Evolutionary conservation across 2,329 filamentous ascomycete genomes (phyloP), one percentile per base, ranked within the genome.

Genomic region (Clonostachys solani): DNA sequence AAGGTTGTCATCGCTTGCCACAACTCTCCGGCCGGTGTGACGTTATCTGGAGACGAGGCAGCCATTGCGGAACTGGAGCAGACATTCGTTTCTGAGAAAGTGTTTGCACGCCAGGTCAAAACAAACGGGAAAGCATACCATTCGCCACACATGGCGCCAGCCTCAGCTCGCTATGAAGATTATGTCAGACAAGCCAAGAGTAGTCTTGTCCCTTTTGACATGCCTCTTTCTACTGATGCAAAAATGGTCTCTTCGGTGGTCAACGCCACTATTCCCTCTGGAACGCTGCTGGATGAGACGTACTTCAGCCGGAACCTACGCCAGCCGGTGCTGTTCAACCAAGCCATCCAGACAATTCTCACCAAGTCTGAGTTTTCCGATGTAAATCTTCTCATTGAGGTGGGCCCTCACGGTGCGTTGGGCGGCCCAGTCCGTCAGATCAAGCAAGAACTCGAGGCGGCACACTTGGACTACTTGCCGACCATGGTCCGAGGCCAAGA

Each of bases 191-290:
- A 38, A 12, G 36, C 15, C 10, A 38, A 38, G 17, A 18, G 15
- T 7, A n/a, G 15, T n/a, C 15, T 12, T 38, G 36, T 38, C 8
- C 36, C 36, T n/a, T 38, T 29, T 29, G 23, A 29, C 23, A 29
- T 29, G 23, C 8, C 23, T 29, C 23, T 29, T 10, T 29, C 23
- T 29, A 64, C 63, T 19, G 68, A 78, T 16, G 64, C 67, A 13
- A 49, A 56, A 15, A 54, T 59, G 5, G 61, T 74, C 13, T 53
- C 45, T 16, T 75, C 70, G 13, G 62, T 83, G 9, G 77, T 79
- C 65, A 66, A 91, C 40, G 76, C 91, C 47, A 91, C 86, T 40
- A 81, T 87, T 79, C 36, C 86, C 4, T 72, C 76, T 8, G 77
- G 75, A 15, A 69, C 1, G 69, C 86, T 52, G 72, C 78, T 1